These are phyloP conservation scores for Fusarium albidum DNA, from an alignment of 2,329 filamentous ascomycete species.

Conservation along the genomic window DNA sequence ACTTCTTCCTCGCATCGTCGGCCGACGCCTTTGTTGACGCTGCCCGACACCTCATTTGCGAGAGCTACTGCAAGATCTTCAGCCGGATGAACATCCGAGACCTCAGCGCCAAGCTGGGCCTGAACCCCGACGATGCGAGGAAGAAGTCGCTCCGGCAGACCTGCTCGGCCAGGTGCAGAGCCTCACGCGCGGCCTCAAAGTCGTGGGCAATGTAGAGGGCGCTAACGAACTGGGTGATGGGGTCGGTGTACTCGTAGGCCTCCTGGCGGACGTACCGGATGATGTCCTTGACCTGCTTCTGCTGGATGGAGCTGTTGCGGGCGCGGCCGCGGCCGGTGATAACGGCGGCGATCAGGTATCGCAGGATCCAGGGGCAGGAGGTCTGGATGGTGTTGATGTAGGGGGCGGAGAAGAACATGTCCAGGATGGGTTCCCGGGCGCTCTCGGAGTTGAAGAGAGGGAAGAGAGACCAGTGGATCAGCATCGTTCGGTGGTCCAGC, in stretches of 20 bases:
- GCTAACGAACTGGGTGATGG: conserved; percentile 94
- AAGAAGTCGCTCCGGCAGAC: conserved; percentile 96
- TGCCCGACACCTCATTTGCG: conserved; percentile 94
- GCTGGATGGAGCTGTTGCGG: conserved; percentile 86
- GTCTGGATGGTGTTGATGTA: conserved; percentile 99
- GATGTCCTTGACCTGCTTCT: conserved; percentile 98
- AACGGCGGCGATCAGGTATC: conserved; percentile 92
- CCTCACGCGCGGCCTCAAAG: conserved; percentile 94
- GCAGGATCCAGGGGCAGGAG: conserved; percentile 93
- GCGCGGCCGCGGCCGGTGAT: conserved; percentile 88
- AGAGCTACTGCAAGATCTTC: conserved; percentile 99
- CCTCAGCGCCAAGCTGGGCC: conserved; percentile 87
- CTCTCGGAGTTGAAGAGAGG: conserved; percentile 98
- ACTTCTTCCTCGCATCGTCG: too few relatives aligned
- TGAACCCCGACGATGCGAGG: conserved; percentile 83
- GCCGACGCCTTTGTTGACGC: conserved; percentile 93
- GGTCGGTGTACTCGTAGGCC: conserved; percentile 96
- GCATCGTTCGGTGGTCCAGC: conserved; percentile 94
- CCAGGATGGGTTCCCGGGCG: conserved; percentile 88
- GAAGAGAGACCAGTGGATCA: conserved; percentile 98
- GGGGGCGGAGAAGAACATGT: conserved; percentile 94
- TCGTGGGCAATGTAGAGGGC: conserved; percentile 87
- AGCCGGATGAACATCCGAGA: conserved; percentile 98
- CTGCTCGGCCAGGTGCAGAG: conserved; percentile 86
- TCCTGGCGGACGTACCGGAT: conserved; percentile 96